These are phyloP conservation scores for Alternaria sp. DNA, from an alignment of 2,329 filamentous ascomycete species.

Conservation along the genomic window DNA sequence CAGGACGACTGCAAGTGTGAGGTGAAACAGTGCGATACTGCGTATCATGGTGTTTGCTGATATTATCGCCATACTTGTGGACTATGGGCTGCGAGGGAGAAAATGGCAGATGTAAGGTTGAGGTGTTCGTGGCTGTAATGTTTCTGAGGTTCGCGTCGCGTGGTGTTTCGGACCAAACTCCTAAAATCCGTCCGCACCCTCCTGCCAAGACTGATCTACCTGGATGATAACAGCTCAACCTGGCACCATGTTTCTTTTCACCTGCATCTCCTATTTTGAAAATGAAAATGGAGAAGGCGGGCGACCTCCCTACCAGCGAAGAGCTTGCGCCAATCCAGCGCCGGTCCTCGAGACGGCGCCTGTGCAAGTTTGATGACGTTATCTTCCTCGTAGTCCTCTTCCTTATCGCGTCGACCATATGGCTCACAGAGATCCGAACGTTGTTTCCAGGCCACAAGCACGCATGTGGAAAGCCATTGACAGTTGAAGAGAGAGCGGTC, in stretches of 20 bases:
- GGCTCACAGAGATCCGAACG: constrained; percentile 4
- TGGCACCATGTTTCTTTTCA: not conserved
- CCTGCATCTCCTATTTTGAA: not conserved
- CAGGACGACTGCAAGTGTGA: constrained; percentile 84
- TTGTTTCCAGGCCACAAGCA: constrained; percentile 1
- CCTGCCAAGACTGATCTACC: constrained; percentile 5
- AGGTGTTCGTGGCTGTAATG: not conserved
- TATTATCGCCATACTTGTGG: constrained; percentile 74
- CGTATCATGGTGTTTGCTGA: constrained; percentile 82
- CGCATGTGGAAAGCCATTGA: constrained; percentile 8
- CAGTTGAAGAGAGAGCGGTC: constrained; percentile 40
- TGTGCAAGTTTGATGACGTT: not conserved
- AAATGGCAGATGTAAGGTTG: not conserved
- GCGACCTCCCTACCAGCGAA: not conserved
- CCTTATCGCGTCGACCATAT: constrained; percentile 11
- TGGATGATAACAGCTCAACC: not conserved
- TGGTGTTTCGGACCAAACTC: constrained; percentile 11
- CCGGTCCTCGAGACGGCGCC: not conserved
- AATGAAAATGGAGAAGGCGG: constrained; percentile 16
- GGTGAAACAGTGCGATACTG: constrained; percentile 80
- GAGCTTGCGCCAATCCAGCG: not conserved
- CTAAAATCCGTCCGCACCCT: constrained; percentile 22
- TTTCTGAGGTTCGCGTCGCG: constrained; percentile 4
- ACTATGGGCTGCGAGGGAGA: not conserved
- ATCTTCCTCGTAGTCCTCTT: constrained; percentile 5